phyloP scores from a whole-genome alignment of 345 rosid genomes.

The Camelina hispida region DNA sequence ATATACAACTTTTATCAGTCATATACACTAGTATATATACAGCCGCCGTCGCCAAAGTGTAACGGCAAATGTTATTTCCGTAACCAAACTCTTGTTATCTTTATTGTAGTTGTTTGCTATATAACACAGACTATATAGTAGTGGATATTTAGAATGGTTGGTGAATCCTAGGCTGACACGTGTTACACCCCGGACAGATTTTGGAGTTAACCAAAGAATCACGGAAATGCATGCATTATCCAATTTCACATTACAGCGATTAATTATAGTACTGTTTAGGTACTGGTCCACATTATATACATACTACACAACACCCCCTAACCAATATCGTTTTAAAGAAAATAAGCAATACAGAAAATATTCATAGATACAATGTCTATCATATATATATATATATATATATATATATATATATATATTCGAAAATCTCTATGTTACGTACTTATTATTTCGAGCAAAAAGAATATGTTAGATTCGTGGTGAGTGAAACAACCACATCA shows the following conservation, averaged over 20 bases:
- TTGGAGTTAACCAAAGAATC: not conserved
- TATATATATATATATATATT: not conserved
- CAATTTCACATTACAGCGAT: not conserved
- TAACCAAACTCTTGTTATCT: not conserved
- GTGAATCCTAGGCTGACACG: slow-evolving; percentile 28
- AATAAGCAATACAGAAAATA: not conserved
- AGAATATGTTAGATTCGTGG: slow-evolving; percentile 28
- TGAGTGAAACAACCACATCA: slow-evolving; percentile 31
- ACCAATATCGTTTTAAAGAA: slow-evolving; percentile 1
- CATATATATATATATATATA: not conserved
- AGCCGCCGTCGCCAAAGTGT: too few species aligned
- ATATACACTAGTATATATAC: too few species aligned
- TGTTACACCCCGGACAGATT: not conserved
- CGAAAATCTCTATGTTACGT: not conserved
- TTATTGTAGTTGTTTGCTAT: not conserved
- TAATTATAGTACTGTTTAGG: not conserved
- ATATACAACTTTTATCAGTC: too few species aligned
- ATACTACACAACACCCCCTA: not conserved
- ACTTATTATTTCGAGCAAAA: slow-evolving; percentile 33
- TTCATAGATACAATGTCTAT: slow-evolving; percentile 1
- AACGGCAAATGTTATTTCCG: too few species aligned
- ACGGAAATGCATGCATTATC: slow-evolving; percentile 34
- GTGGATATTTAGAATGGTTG: not conserved
- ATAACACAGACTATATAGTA: too few species aligned
- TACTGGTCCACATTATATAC: slow-evolving; percentile 25